Evolutionary conservation across 257 asterid species (phyloP), one percentile per base, ranked within the genome.

Genomic region (Paulownia fortunei): DNA sequence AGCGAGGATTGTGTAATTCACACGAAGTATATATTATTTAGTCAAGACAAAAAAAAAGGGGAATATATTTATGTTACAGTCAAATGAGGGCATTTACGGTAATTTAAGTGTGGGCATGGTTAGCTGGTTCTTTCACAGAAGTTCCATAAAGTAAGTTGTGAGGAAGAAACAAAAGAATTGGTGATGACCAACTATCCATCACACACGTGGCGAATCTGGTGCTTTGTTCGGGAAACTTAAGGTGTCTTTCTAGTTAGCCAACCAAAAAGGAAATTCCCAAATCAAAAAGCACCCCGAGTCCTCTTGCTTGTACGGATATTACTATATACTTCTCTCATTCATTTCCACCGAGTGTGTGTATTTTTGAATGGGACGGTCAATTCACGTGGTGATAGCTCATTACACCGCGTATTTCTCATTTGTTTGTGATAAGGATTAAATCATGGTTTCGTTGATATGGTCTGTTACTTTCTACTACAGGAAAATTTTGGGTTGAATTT

Each of bases 241-340:
- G 80, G 74, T 78, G 83, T 24, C 69, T 52, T 74, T 81, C 77
- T 84, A 74, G 80, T 74, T 81, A 78, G 74, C 88, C 85, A 78
- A 78, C 83, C 78, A 46, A 81, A 70, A 69, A 49, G 69, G 73
- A 70, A 66, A 19, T 32, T 54, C 52, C 70, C 18, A 52, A 52
- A 58, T 37, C 0, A 23, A 30, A 34, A 18, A 16, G 11, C 58
- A 6, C 42, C 9, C 16, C 16, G 0, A 41, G 32, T 8, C 13
- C 21, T 6, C n/a, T 71, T 80, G 60, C 77, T 74, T 80, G 80
- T 80, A 80, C 80, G 77, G 73, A 49, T 68, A n/a, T 16, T 21
- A 55, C 11, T 8, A 2, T 26, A 0, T 44, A 67, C 62, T 16
- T 60, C 7, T 11, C 42, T 26, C 65, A 75, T 39, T 62, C 2